A percentile compares a stretch with the other conserved stretches of the same genome.
Evolutionary conservation across 352 stramenopile genomes (phyloP).

Genomic region (Phytopythium vexans): DNA sequence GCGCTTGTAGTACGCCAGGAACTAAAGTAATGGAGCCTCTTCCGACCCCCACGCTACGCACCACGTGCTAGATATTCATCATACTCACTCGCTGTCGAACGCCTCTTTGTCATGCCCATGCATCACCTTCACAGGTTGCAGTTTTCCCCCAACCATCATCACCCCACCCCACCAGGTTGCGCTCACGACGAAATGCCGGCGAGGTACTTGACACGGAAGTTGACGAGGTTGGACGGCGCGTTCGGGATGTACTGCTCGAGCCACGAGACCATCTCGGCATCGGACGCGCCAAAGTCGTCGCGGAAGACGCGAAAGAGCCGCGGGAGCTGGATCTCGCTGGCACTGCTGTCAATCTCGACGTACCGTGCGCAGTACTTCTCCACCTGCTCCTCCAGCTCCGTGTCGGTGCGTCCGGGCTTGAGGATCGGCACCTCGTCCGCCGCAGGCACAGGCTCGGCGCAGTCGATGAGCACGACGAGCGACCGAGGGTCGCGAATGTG

Average conservation of each 20-base stretch:
- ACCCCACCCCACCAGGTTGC: background rate
- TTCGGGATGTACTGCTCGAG: constrained; percentile 83
- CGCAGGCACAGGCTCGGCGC: constrained; percentile 51
- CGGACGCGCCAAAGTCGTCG: constrained; percentile 83
- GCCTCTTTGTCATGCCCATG: too few species aligned
- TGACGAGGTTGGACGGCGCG: constrained; percentile 61
- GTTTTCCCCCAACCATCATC: background rate
- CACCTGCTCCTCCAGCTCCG: constrained; percentile 79
- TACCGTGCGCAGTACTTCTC: constrained; percentile 71
- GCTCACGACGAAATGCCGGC: constrained; percentile 64
- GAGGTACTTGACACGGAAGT: constrained; percentile 75
- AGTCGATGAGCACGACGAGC: constrained; percentile 80
- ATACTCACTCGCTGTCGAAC: too few species aligned
- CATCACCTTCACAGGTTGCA: background rate
- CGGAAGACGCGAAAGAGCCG: constrained; percentile 80
- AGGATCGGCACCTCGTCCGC: constrained; percentile 71
- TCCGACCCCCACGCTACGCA: constrained; percentile 3
- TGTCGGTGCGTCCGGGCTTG: constrained; percentile 78
- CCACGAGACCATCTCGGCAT: constrained; percentile 85
- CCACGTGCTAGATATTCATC: too few species aligned
- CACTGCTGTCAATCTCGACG: constrained; percentile 54
- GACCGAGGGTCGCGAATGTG: constrained; percentile 85
- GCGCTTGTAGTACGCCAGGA: constrained; percentile 4
- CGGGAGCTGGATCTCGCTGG: constrained; percentile 61
- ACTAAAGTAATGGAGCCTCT: constrained; percentile 18